phyloP scores from a whole-genome alignment of 2,329 filamentous ascomycete genomes.

The Fusarium keratoplasticum region DNA sequence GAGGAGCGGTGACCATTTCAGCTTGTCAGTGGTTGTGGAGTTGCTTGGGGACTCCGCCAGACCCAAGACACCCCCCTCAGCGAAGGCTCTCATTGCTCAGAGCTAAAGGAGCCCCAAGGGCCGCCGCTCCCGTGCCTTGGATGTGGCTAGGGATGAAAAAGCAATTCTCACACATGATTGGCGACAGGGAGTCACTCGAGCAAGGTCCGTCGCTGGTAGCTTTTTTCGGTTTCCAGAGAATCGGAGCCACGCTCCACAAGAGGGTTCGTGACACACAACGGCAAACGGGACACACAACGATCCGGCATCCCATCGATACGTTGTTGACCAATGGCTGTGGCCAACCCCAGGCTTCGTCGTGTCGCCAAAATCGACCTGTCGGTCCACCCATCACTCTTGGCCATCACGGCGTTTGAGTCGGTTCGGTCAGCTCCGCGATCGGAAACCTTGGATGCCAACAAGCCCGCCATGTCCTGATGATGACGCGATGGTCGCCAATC shows the following conservation, averaged over 20 bases:
- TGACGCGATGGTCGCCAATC: slow-evolving; percentile 19
- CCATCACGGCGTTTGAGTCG: slow-evolving; percentile 22
- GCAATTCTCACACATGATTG: slow-evolving; percentile 38
- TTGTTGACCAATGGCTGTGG: slow-evolving; percentile 24
- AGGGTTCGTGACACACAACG: slow-evolving; percentile 44
- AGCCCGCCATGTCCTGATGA: slow-evolving; percentile 20
- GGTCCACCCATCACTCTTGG: slow-evolving; percentile 27
- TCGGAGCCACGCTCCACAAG: slow-evolving; percentile 48
- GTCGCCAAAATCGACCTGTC: slow-evolving; percentile 25
- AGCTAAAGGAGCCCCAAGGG: slow-evolving; percentile 26
- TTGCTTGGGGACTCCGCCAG: slow-evolving; percentile 29
- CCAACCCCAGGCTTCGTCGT: slow-evolving; percentile 28
- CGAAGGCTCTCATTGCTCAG: slow-evolving; percentile 38
- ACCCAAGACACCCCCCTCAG: slow-evolving; percentile 32
- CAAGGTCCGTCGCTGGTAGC: slow-evolving; percentile 38
- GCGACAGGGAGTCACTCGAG: slow-evolving; percentile 32
- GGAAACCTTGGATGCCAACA: slow-evolving; percentile 6
- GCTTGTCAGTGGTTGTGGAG: slow-evolving; percentile 33
- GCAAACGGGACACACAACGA: slow-evolving; percentile 37
- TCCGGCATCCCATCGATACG: slow-evolving; percentile 41
- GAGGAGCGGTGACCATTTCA: slow-evolving; percentile 38
- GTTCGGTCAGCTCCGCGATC: slow-evolving; percentile 30
- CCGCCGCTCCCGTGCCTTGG: slow-evolving; percentile 45
- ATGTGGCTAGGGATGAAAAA: slow-evolving; percentile 36
- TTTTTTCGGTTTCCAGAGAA: slow-evolving; percentile 48